A percentile compares a stretch with the other conserved stretches of the same genome.
These are phyloP conservation scores for Psilocybe sp. DNA, from an alignment of 768 basidiomycete genomes.

Conservation along the genomic window DNA sequence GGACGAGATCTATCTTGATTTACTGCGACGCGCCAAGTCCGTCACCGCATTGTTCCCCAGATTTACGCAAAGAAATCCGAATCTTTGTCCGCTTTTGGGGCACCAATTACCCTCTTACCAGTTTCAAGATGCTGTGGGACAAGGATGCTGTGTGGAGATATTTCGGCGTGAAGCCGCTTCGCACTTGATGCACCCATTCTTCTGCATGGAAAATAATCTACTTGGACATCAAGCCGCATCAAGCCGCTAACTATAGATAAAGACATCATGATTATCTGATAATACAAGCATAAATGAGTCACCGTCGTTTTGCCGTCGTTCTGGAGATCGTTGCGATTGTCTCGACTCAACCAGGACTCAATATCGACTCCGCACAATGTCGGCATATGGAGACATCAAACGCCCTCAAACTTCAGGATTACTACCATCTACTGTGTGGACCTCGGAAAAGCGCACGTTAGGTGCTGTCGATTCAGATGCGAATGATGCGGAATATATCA, in stretches of 20 bases:
- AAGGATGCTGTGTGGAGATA: neutral
- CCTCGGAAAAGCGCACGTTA: slow-evolving; percentile 17
- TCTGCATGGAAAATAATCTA: too few relatives aligned
- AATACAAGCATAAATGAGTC: neutral
- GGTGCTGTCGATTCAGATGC: slow-evolving; percentile 9
- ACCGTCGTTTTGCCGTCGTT: slow-evolving; percentile 4
- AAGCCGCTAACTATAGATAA: too few relatives aligned
- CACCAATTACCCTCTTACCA: too few relatives aligned
- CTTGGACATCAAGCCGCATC: too few relatives aligned
- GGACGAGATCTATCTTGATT: too few relatives aligned
- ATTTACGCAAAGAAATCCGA: too few relatives aligned
- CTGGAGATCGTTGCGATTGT: slow-evolving; percentile 3
- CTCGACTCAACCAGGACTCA: neutral
- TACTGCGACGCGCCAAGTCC: too few relatives aligned
- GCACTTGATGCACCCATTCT: neutral
- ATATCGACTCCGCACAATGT: slow-evolving; percentile 38
- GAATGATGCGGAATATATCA: slow-evolving; percentile 25
- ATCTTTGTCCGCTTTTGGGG: neutral
- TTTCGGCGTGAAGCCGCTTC: neutral
- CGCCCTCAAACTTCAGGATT: slow-evolving; percentile 21
- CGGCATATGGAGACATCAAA: slow-evolving; percentile 69
- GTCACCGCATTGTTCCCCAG: too few relatives aligned
- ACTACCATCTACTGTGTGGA: slow-evolving; percentile 51
- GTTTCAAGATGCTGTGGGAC: neutral
- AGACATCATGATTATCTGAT: neutral